Evolutionary conservation across 2,329 filamentous ascomycete genomes (phyloP).

Genomic region (Biscogniauxia sp.): DNA sequence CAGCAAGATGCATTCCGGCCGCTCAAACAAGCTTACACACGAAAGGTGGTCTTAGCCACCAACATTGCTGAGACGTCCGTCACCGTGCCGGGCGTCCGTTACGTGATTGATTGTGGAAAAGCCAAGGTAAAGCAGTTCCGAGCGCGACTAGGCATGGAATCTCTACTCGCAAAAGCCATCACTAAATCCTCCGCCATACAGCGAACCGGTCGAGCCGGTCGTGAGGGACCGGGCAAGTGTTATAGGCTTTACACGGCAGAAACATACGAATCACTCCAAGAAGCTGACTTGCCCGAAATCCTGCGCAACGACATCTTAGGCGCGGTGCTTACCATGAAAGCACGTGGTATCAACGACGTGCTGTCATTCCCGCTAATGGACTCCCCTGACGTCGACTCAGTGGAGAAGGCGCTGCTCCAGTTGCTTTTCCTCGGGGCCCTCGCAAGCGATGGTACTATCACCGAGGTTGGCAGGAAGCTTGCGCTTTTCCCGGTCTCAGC

Average conservation of each 20-base stretch:
- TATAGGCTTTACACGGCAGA: constrained; percentile 84
- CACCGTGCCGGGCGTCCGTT: constrained; percentile 88
- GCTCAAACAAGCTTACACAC: constrained; percentile 65
- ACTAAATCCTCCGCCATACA: constrained; percentile 93
- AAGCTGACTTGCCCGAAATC: constrained; percentile 83
- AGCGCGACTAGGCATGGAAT: constrained; percentile 80
- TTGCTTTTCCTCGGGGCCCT: constrained; percentile 78
- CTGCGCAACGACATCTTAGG: constrained; percentile 84
- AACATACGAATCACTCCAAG: constrained; percentile 66
- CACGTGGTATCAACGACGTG: constrained; percentile 79
- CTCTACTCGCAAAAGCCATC: constrained; percentile 83
- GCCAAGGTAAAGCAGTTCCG: constrained; percentile 93
- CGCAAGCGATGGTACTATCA: constrained; percentile 70
- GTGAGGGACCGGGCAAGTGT: constrained; percentile 88
- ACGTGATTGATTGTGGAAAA: constrained; percentile 90
- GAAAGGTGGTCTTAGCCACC: constrained; percentile 88
- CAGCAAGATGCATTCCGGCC: constrained; percentile 86
- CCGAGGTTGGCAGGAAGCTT: constrained; percentile 69
- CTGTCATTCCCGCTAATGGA: constrained; percentile 84
- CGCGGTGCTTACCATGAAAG: constrained; percentile 89
- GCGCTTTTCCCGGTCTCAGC: constrained; percentile 81
- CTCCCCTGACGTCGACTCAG: constrained; percentile 69
- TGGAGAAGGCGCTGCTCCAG: constrained; percentile 79
- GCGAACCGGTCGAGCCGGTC: constrained; percentile 84
- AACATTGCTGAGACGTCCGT: constrained; percentile 99